These are phyloP conservation scores for Flaveria floridana DNA, from an alignment of 140 eudicot genomes.

Conservation along the genomic window DNA sequence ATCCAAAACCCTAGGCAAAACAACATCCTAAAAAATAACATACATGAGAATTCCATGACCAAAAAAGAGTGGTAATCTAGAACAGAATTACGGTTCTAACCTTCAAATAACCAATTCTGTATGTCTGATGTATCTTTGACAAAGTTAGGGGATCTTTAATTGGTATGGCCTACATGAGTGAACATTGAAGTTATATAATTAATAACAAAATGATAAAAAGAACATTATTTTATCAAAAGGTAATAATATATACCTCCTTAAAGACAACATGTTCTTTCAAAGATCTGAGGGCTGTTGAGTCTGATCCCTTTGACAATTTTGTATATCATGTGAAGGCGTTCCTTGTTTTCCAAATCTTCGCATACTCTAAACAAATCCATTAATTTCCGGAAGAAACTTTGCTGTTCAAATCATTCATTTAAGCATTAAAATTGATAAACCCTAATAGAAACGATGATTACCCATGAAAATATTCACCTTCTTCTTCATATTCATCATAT, in stretches of 20 bases:
- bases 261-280: slow-evolving; percentile 89
- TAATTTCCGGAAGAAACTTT: slow-evolving; percentile 77
- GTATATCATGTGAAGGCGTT: slow-evolving; percentile 79
- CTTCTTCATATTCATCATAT: too few relatives aligned
- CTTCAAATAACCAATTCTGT: slow-evolving; percentile 83
- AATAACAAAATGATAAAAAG: not conserved
- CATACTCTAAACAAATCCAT: slow-evolving; percentile 76
- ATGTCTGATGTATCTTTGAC: slow-evolving; percentile 92
- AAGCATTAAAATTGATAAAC: slow-evolving; percentile 12
- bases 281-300: slow-evolving; percentile 78
- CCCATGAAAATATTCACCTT: too few relatives aligned
- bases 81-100: slow-evolving; percentile 33
- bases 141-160: slow-evolving; percentile 77
- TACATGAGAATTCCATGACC: slow-evolving; percentile 8
- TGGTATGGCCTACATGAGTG: slow-evolving; percentile 67
- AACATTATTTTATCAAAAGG: not conserved
- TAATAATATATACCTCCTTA: slow-evolving; percentile 63
- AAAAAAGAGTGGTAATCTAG: not conserved
- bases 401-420: slow-evolving; percentile 47
- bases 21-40: slow-evolving; percentile 57
- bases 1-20: slow-evolving; percentile 75
- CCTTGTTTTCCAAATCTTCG: slow-evolving; percentile 81
- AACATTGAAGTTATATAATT: slow-evolving; percentile 1
- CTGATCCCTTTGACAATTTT: slow-evolving; percentile 87
- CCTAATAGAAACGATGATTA: too few relatives aligned